phyloP scores from a whole-genome alignment of 805 yeast genomes.

The Komagataella pastoris region DNA sequence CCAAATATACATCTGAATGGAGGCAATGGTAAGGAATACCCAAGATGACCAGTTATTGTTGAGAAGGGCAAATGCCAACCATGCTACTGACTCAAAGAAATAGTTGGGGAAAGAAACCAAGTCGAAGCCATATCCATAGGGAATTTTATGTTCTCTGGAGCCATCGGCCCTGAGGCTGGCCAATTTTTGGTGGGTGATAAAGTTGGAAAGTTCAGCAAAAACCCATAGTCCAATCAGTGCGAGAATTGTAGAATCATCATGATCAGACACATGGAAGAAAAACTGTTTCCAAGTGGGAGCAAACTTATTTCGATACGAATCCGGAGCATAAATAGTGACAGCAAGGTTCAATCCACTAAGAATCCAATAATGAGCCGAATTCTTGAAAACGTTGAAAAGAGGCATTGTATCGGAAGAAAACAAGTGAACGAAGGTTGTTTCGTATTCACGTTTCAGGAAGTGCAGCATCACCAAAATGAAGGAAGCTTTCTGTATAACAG shows the following conservation, averaged over 20 bases:
- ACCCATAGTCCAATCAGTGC: constrained; percentile 31
- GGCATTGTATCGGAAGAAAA: constrained; percentile 95
- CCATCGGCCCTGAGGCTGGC: constrained; percentile 41
- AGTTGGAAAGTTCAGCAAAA: constrained; percentile 60
- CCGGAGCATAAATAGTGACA: constrained; percentile 15
- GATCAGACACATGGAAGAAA: constrained; percentile 32
- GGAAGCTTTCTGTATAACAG: constrained; percentile 39
- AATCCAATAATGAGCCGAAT: constrained; percentile 88
- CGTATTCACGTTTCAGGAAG: constrained; percentile 79
- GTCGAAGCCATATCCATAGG: constrained; percentile 76
- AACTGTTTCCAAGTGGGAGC: constrained; percentile 11
- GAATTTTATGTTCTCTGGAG: constrained; percentile 50
- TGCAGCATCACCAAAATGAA: constrained; percentile 53
- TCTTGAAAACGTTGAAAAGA: constrained; percentile 70
- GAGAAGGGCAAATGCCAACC: constrained; percentile 60
- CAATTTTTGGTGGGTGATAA: constrained; percentile 56
- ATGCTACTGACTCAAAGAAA: constrained; percentile 70
- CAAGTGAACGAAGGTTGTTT: constrained; percentile 71
- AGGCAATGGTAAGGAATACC: constrained; percentile 57
- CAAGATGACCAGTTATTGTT: constrained; percentile 69
- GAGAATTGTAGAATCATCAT: constrained; percentile 16
- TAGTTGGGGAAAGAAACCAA: constrained; percentile 88
- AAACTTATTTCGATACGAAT: constrained; percentile 1
- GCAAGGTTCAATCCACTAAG: constrained; percentile 51
- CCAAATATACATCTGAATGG: constrained; percentile 84